Base-by-base conservation (phyloP, 2,329 filamentous ascomycete species). In the Metarhizium album region DNA sequence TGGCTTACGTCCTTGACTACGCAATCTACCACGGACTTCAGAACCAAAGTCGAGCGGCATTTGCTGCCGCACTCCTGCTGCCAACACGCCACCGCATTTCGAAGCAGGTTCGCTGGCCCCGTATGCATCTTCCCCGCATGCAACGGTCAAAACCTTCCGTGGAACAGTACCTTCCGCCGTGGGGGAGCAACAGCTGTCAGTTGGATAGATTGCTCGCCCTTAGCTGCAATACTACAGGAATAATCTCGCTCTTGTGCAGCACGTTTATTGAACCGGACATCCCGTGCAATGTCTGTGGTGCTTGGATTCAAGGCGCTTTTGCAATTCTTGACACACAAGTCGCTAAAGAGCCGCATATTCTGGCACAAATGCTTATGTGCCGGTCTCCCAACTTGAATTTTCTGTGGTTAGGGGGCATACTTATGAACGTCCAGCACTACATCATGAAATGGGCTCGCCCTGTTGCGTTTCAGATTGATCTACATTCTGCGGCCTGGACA, bases 141-240 rank as follows among this genome's bases (percentile, higher is more conserved):
- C 35, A 37, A 37, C 35, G n/a, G n/a, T 5, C 35, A 1, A 37
- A 37, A n/a, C 35, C 35, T 37, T n/a, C n/a, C 35, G 35, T 37
- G n/a, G 35, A 37, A 37, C 35, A 37, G 35, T n/a, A 37, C n/a
- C n/a, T n/a, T 14, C 45, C 45, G 4, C 51, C 54, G 37, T 54
- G 46, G 55, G 31, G 51, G n/a, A 43, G 16, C 35, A 46, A 53
- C 2, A 38, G 40, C 22, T 45, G 35, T 46, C 49, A 56, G 47
- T 33, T 57, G 2, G 52, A 55, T 23, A 53, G 53, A 40, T 33
- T 56, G 4, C 53, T 56, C 11, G 54, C 54, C 18, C 31, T 57
- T 20, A 47, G 54, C 20, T 55, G 53, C 33, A 56, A 56, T 46
- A 11, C 38, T 31, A 52, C 2, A 11, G 50, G 54, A 40, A 33